These are phyloP conservation scores for Ogataea henricii DNA, from an alignment of 805 yeast species.

Conservation along the genomic window DNA sequence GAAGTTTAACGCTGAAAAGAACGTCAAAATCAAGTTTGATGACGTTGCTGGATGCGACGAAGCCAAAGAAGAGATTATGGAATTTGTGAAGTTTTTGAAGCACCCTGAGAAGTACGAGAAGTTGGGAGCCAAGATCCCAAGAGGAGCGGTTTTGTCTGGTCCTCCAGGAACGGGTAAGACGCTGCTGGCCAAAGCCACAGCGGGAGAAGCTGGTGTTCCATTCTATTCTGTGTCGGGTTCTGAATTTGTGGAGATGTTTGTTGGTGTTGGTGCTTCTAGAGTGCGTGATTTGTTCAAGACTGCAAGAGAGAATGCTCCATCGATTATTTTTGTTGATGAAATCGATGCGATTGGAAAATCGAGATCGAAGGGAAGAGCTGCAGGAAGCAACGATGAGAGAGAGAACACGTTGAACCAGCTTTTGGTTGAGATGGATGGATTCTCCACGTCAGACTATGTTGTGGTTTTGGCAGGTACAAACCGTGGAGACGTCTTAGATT, in stretches of 20 bases:
- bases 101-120: slow-evolving; percentile 82
- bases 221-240: slow-evolving; percentile 90
- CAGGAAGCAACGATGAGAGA: slow-evolving; percentile 89
- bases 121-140: slow-evolving; percentile 90
- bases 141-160: slow-evolving; percentile 93
- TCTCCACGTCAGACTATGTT: slow-evolving; percentile 82
- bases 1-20: slow-evolving; percentile 78
- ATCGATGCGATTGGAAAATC: slow-evolving; percentile 95
- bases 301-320: slow-evolving; percentile 88
- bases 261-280: slow-evolving; percentile 94
- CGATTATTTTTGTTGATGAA: slow-evolving; percentile 90
- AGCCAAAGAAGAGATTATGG: slow-evolving; percentile 94
- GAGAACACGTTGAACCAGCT: slow-evolving; percentile 91
- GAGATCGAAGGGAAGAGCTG: slow-evolving; percentile 68
- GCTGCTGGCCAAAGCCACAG: slow-evolving; percentile 88
- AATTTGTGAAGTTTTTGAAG: slow-evolving; percentile 86
- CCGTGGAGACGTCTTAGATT: slow-evolving; percentile 87
- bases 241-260: slow-evolving; percentile 96
- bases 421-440: slow-evolving; percentile 95
- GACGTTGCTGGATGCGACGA: slow-evolving; percentile 97
- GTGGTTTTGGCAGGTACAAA: slow-evolving; percentile 95
- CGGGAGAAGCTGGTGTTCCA: slow-evolving; percentile 96
- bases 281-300: slow-evolving; percentile 90
- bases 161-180: slow-evolving; percentile 99
- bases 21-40: slow-evolving; percentile 76